These are phyloP conservation scores for Zygnema circumcarinatum DNA, from an alignment of 139 green algal species.

Conservation along the genomic window DNA sequence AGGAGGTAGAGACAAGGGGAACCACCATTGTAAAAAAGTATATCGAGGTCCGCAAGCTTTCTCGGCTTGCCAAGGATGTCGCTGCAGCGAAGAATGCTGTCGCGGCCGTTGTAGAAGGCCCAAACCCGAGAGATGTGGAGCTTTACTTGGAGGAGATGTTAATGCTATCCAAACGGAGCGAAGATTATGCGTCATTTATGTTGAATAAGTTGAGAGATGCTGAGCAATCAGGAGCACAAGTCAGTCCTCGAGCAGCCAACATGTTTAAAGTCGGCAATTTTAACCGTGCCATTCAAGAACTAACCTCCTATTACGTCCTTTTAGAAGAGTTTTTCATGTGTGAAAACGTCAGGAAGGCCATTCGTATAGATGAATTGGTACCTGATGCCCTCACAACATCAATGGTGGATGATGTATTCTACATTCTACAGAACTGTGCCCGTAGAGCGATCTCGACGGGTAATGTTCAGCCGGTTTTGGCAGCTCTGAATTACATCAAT, in stretches of 20 bases:
- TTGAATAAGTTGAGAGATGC: conserved; percentile 46
- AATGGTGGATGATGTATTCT: conserved; percentile 96
- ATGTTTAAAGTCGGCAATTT: conserved; percentile 5
- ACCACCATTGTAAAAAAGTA: conserved; percentile 78
- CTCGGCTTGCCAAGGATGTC: conserved; percentile 71
- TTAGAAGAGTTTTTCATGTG: conserved; percentile 95
- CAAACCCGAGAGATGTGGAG: conserved; percentile 77
- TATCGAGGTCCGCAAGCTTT: conserved; percentile 73
- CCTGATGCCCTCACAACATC: conserved; percentile 73
- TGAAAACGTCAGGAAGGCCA: conserved; percentile 84
- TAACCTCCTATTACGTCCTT: conserved; percentile 84
- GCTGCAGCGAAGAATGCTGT: conserved; percentile 4
- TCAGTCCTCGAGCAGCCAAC: conserved; percentile 13
- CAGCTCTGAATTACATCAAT: conserved; percentile 64
- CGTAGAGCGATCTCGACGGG: conserved; percentile 74
- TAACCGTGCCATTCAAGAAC: conserved; percentile 67
- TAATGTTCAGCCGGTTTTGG: conserved; percentile 54
- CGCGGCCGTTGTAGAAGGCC: conserved; percentile 6
- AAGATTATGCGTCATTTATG: conserved; percentile 86
- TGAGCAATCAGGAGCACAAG: conserved; percentile 27
- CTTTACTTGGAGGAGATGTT: conserved; percentile 81
- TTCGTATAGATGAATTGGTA: conserved; percentile 82
- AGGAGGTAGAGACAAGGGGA: conserved; percentile 77
- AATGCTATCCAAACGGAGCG: conserved; percentile 75
- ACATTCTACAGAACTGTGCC: conserved; percentile 86